These are phyloP conservation scores for Clavispora phyllophila DNA, from an alignment of 805 yeast species.

Conservation along the genomic window DNA sequence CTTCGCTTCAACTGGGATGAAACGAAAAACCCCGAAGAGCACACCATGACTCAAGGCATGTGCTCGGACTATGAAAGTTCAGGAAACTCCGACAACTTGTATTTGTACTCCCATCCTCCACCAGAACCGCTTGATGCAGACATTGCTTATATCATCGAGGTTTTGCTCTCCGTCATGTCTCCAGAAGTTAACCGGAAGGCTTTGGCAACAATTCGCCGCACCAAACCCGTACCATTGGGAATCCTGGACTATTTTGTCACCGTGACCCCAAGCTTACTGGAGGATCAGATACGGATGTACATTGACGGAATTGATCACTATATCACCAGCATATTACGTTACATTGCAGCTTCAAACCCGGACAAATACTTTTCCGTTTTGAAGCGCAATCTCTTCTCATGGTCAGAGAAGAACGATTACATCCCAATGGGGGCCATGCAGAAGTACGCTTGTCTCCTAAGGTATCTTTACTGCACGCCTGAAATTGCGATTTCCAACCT, in stretches of 20 bases:
- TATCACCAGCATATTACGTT: slow-evolving; percentile 27
- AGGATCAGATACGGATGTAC: slow-evolving; percentile 1
- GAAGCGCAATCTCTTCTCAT: slow-evolving; percentile 20
- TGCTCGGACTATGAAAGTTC: slow-evolving; percentile 9
- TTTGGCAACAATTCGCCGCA: slow-evolving; percentile 21
- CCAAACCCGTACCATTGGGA: not conserved
- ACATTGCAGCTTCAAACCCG: slow-evolving; percentile 35
- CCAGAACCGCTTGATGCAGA: slow-evolving; percentile 23
- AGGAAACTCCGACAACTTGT: slow-evolving; percentile 17
- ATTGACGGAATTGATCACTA: slow-evolving; percentile 30
- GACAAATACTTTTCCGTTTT: slow-evolving; percentile 25
- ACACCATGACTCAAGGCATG: slow-evolving; percentile 4
- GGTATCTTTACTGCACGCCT: slow-evolving; percentile 26
- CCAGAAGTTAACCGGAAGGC: slow-evolving; percentile 25
- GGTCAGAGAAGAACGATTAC: slow-evolving; percentile 19
- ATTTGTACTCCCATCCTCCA: slow-evolving; percentile 24
- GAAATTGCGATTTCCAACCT: slow-evolving; percentile 21
- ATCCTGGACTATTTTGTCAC: not conserved
- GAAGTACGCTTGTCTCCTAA: slow-evolving; percentile 31
- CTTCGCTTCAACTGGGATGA: slow-evolving; percentile 27
- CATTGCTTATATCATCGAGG: slow-evolving; percentile 22
- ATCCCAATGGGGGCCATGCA: slow-evolving; percentile 25
- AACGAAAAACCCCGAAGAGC: slow-evolving; percentile 1
- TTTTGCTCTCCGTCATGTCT: slow-evolving; percentile 26
- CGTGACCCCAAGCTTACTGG: too few relatives aligned